Evolutionary conservation across 306 rosid genomes (phyloP).

Genomic region (Cucurbita moschata): DNA sequence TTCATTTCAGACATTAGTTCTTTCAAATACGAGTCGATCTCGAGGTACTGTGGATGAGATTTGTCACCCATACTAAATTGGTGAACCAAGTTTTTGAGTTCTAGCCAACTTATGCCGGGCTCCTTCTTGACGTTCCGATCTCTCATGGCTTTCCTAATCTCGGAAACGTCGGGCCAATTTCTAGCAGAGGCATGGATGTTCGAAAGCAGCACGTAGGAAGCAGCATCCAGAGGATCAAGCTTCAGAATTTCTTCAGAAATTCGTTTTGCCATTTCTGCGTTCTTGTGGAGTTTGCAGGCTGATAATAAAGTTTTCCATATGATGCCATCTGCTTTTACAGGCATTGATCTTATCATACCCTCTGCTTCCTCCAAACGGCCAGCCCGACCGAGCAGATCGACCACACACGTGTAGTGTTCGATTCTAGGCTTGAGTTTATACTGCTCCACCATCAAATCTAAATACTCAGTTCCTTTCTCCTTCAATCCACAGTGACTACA

Average conservation of each 20-base stretch:
- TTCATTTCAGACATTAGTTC: conserved; percentile 67
- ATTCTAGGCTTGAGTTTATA: conserved; percentile 47
- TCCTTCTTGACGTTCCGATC: conserved; percentile 57
- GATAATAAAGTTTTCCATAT: conserved; percentile 83
- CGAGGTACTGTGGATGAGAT: conserved; percentile 34
- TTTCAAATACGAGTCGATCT: conserved; percentile 53
- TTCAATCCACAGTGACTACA: conserved; percentile 79
- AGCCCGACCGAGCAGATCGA: conserved; percentile 69
- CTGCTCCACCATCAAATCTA: conserved; percentile 52
- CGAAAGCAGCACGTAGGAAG: conserved; percentile 65
- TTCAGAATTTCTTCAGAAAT: conserved; percentile 59
- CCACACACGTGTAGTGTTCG: conserved; percentile 81
- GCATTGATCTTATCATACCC: conserved; percentile 67
- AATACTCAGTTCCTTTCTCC: conserved; percentile 55
- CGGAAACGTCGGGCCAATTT: conserved; percentile 72
- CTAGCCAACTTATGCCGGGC: conserved; percentile 81
- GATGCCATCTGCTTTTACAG: conserved; percentile 57
- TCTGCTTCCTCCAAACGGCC: conserved; percentile 77
- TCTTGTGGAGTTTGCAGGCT: conserved; percentile 79
- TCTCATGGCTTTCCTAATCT: conserved; percentile 59
- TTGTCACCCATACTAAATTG: conserved; percentile 47
- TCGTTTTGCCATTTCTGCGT: conserved; percentile 52
- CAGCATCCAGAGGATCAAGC: conserved; percentile 63
- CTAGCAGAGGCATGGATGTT: conserved; percentile 64
- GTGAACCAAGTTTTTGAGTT: conserved; percentile 58